Percentiles rank a stretch among this genome's conserved stretches.
Evolutionary conservation across 371 early-diverging fungal genomes (phyloP).

Genomic region (Rozella allomycis): DNA sequence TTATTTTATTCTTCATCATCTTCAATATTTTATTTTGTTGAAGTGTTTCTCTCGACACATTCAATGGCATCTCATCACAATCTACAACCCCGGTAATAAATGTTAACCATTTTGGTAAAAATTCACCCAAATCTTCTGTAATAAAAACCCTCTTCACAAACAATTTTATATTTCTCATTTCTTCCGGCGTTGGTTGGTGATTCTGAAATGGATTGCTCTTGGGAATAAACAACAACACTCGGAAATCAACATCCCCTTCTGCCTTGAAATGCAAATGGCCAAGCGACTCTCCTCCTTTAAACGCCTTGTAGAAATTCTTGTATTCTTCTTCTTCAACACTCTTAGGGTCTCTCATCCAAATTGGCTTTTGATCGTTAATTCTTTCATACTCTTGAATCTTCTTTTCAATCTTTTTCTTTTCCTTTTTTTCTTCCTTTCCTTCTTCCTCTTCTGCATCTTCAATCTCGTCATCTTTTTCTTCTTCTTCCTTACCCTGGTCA

Average conservation of each 20-base stretch:
- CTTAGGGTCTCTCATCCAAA: conserved; percentile 70
- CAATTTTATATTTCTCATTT: conserved; percentile 48
- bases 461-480: conserved; percentile 11
- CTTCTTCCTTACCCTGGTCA: conserved; percentile 8
- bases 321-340: conserved; percentile 57
- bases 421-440: conserved; percentile 17
- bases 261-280: conserved; percentile 31
- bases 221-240: conserved; percentile 65
- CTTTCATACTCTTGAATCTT: conserved; percentile 38
- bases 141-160: conserved; percentile 88
- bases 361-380: conserved; percentile 61
- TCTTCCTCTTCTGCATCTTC: conserved; percentile 14
- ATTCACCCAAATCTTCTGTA: conserved; percentile 63
- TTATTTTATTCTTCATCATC: conserved; percentile 54
- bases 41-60: conserved; percentile 84
- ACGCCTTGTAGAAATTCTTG: conserved; percentile 54
- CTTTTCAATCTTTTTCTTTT: conserved; percentile 27
- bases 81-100: conserved; percentile 62
- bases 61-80: conserved; percentile 79
- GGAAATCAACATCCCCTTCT: conserved; percentile 74
- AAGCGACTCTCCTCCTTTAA: conserved; percentile 41
- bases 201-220: conserved; percentile 34
- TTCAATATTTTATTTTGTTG: conserved; percentile 60
- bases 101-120: conserved; percentile 57
- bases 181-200: conserved; percentile 40